Percentiles rank a stretch among this genome's conserved stretches.
Conservation (phyloP, 768 basidiomycete species). For the Hebeloma cylindrosporum region DNA sequence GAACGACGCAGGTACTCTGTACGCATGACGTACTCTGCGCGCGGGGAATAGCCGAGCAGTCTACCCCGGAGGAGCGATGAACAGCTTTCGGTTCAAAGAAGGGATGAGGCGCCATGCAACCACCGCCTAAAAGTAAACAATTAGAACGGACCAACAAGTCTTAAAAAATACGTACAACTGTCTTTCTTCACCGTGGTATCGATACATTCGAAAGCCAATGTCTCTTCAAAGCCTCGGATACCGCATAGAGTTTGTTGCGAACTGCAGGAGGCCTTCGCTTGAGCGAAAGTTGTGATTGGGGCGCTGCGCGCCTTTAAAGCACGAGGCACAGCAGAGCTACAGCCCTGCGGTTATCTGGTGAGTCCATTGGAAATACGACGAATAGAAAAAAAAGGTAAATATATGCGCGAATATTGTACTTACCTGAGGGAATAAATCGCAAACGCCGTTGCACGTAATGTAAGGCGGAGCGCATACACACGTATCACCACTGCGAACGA, state of each 20-base stretch:
- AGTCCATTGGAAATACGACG: neutral
- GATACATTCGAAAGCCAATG: slow-evolving; percentile 39
- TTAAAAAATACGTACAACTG: slow-evolving; percentile 34
- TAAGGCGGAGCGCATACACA: slow-evolving; percentile 40
- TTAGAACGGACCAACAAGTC: neutral
- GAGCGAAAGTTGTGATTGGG: slow-evolving; percentile 27
- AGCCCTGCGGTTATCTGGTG: slow-evolving; percentile 30
- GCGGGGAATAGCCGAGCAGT: slow-evolving; percentile 32
- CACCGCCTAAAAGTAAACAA: slow-evolving; percentile 33
- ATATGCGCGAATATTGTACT: slow-evolving; percentile 23
- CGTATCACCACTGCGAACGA: slow-evolving; percentile 23
- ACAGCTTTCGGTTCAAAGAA: slow-evolving; percentile 23
- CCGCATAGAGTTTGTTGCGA: slow-evolving; percentile 37
- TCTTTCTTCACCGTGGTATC: slow-evolving; percentile 34
- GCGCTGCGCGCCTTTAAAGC: slow-evolving; percentile 13
- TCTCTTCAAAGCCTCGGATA: slow-evolving; percentile 29
- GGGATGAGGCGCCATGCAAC: slow-evolving; percentile 37
- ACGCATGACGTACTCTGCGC: slow-evolving; percentile 24
- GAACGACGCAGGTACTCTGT: slow-evolving; percentile 27
- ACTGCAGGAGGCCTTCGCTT: slow-evolving; percentile 31
- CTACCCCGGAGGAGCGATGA: slow-evolving; percentile 19
- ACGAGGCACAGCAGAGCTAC: slow-evolving; percentile 37
- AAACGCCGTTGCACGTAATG: slow-evolving; percentile 41
- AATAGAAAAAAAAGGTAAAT: slow-evolving; percentile 12
- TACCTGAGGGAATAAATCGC: slow-evolving; percentile 32